These are phyloP conservation scores for Leishmania tarentolae DNA, from an alignment of 208 protist species.

Conservation along the genomic window DNA sequence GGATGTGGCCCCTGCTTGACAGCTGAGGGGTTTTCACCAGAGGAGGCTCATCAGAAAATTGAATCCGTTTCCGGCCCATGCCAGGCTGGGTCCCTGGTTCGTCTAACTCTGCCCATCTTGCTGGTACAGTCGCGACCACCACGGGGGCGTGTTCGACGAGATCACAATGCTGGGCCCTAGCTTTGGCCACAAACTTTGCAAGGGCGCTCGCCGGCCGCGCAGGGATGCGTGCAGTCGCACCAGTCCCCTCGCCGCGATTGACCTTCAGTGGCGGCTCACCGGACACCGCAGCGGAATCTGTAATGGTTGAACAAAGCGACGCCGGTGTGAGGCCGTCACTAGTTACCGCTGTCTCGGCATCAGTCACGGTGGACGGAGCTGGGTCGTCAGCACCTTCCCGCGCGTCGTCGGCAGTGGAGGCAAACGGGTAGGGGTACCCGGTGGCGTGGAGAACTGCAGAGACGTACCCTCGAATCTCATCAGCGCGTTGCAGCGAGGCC, in stretches of 20 bases:
- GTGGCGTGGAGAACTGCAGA: conserved; percentile 32
- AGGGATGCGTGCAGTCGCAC: background rate
- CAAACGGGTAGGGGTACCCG: conserved; percentile 24
- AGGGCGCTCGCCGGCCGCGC: conserved; percentile 41
- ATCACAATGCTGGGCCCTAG: conserved; percentile 45
- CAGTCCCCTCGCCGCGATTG: background rate
- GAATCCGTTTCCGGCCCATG: conserved; percentile 11
- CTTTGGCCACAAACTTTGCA: conserved; percentile 50
- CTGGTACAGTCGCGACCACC: conserved; percentile 6
- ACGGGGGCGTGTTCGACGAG: background rate
- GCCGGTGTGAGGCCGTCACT: background rate
- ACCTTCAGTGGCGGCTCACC: conserved; percentile 11
- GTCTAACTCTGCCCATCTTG: background rate
- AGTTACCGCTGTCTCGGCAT: background rate
- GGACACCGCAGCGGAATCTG: background rate
- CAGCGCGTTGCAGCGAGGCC: conserved; percentile 15
- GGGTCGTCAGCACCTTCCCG: background rate
- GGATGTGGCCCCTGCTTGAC: background rate
- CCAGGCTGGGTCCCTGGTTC: background rate
- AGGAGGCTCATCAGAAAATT: conserved; percentile 10
- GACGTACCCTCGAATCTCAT: conserved; percentile 28
- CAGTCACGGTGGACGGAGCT: background rate
- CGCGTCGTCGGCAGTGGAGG: conserved; percentile 1
- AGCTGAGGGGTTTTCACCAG: background rate
- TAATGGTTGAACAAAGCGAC: background rate